Base-by-base conservation (phyloP, 169 alveolate species). In the Plasmodium coatneyi region DNA sequence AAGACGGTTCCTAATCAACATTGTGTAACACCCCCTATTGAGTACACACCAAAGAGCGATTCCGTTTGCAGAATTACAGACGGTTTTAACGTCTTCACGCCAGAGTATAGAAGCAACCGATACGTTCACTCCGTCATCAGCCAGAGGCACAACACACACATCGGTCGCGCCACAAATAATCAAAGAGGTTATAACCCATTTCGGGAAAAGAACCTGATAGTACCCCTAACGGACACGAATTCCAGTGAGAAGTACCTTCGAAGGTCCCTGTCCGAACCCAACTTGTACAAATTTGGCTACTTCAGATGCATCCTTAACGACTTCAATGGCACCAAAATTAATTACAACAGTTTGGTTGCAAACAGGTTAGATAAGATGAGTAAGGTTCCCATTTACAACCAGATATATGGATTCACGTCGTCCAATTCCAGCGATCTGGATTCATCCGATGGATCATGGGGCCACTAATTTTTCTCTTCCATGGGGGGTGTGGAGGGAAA, bases 251-350 rank as follows among this genome's bases (percentile, higher is more conserved):
- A 89, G 71, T 89, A 89, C 72, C 34, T 89, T n/a, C 87, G 94
- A 28, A 89, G 90, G 49, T 89, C 94, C 10, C 19, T 89, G 71
- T 89, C 94, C 43, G 94, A 89, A 80, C 94, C 94, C 1, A 89
- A 89, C 32, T 56, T 89, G 14, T 80, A 89, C 49, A 89, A 89
- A 56, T 79, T 79, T 80, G 71, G 43, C n/a, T 30, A 80, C 6
- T 72, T 84, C 30, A 66, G 72, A 25, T 79, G 74, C 52, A 30
- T 39, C 34, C 81, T n/a, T 12, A 89, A 89, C 43, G 78, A 70
- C 52, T 25, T 54, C 12, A 56, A 66, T 60, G 71, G 32, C 32
- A 30, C 41, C 49, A 89, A 71, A 32, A 89, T 89, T n/a, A 56
- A 89, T 89, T 89, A 89, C 54, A 72, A 25, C 34, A 56, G 81